Percentiles rank a stretch among this genome's conserved stretches.
phyloP scores from a whole-genome alignment of 2,329 filamentous ascomycete genomes.

The Ophiostoma ips region DNA sequence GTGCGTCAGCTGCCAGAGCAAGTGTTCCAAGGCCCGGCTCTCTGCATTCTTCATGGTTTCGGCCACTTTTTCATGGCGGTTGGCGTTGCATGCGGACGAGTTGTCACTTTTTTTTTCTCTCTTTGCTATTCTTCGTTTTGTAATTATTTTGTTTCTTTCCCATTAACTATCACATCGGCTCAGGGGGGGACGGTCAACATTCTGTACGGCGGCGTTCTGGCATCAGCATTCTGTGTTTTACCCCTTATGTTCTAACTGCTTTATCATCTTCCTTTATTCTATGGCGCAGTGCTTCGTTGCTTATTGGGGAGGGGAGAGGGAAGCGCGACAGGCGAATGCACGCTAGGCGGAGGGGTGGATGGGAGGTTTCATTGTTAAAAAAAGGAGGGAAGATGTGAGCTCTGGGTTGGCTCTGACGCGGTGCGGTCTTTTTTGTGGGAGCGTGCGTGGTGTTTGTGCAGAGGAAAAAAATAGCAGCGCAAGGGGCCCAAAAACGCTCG shows the following conservation, averaged over 20 bases:
- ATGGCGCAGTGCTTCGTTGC: not conserved
- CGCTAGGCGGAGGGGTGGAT: too few species aligned
- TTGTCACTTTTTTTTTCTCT: not conserved
- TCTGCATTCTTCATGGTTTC: not conserved
- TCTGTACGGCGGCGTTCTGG: not conserved
- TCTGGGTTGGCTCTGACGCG: too few species aligned
- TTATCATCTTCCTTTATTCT: not conserved
- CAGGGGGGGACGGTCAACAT: not conserved
- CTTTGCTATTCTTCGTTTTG: not conserved
- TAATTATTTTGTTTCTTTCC: not conserved
- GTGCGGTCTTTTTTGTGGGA: too few species aligned
- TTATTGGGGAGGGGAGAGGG: not conserved
- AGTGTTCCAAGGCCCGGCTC: not conserved
- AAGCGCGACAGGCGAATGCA: too few species aligned
- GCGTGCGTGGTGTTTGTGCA: too few species aligned
- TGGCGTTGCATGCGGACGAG: not conserved
- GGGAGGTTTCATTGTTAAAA: too few species aligned
- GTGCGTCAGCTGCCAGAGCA: not conserved
- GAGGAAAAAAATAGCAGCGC: too few species aligned
- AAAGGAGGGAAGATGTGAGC: too few species aligned
- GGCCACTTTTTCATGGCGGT: not conserved
- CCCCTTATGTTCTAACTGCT: not conserved
- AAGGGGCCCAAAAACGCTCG: too few species aligned
- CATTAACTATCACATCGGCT: not conserved
- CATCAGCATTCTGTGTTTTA: conserved; percentile 1